Evolutionary conservation across 2,329 filamentous ascomycete species (phyloP).

Genomic region (Trichophyton benhamiae): DNA sequence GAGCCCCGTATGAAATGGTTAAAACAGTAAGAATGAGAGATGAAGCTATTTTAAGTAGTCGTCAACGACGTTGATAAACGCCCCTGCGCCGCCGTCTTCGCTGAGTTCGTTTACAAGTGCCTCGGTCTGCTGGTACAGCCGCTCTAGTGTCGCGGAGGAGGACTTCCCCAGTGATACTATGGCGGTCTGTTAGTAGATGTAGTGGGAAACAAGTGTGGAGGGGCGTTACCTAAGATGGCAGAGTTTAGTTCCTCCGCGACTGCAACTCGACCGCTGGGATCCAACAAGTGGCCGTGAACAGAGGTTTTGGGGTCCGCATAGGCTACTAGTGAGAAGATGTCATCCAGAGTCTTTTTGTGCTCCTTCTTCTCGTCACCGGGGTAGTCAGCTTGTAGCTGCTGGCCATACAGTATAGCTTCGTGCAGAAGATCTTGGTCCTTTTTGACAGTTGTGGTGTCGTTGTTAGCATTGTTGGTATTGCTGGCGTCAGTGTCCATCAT

Average conservation of each 20-base stretch:
- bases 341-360: constrained; percentile 59
- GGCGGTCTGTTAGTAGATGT: constrained; percentile 19
- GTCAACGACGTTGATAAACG: constrained; percentile 61
- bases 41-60: constrained; percentile 43
- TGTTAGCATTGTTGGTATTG: constrained; percentile 25
- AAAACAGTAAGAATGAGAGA: not conserved
- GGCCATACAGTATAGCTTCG: constrained; percentile 67
- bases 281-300: constrained; percentile 64
- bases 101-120: constrained; percentile 73
- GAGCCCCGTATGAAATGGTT: not conserved
- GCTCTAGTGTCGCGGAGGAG: constrained; percentile 72
- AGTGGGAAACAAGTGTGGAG: constrained; percentile 11
- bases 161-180: constrained; percentile 82
- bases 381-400: constrained; percentile 66
- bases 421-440: constrained; percentile 45
- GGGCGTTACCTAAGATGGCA: constrained; percentile 65
- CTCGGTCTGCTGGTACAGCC: constrained; percentile 72
- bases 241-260: constrained; percentile 92
- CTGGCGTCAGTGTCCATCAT: constrained; percentile 39
- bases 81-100: constrained; percentile 65
- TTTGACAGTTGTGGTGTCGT: constrained; percentile 14
- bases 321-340: constrained; percentile 79
- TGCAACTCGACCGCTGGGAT: constrained; percentile 57
- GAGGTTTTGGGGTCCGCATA: constrained; percentile 71
- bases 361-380: constrained; percentile 56